Evolutionary conservation across 1,284 basidiomycete genomes (phyloP).

Genomic region (Irpex lacteus): DNA sequence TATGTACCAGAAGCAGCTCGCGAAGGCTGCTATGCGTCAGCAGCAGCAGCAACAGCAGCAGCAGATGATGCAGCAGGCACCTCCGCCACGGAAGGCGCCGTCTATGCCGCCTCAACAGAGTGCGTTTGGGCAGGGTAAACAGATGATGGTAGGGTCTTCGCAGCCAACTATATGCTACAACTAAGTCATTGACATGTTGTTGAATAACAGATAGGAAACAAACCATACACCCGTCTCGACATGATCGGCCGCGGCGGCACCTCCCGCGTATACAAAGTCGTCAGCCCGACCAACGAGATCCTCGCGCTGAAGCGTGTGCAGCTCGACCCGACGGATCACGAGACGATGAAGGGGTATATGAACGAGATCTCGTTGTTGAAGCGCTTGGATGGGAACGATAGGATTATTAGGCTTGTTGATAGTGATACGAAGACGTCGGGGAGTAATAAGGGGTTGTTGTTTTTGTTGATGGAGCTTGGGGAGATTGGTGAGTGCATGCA

Average conservation of each 20-base stretch:
- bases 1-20: conserved; percentile 5
- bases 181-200: not conserved
- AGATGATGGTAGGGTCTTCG: not conserved
- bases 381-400: conserved; percentile 81
- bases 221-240: conserved; percentile 78
- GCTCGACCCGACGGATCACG: conserved; percentile 80
- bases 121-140: conserved; percentile 14
- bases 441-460: conserved; percentile 62
- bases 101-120: conserved; percentile 1
- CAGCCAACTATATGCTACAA: not conserved
- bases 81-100: not conserved
- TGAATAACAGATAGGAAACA: conserved; percentile 68
- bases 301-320: conserved; percentile 88
- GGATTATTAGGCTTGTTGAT: conserved; percentile 88
- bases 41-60: conserved; percentile 3
- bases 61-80: conserved; percentile 15
- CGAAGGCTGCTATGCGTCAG: not conserved
- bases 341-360: conserved; percentile 89
- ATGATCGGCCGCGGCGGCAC: conserved; percentile 90
- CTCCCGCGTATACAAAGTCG: conserved; percentile 90
- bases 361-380: conserved; percentile 91
- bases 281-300: conserved; percentile 73
- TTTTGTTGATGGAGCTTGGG: conserved; percentile 93
- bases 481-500: conserved; percentile 72
- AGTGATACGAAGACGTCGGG: conserved; percentile 73